Base-by-base conservation (phyloP, 1,284 basidiomycete genomes). In the Apiotrichum gamsii region DNA sequence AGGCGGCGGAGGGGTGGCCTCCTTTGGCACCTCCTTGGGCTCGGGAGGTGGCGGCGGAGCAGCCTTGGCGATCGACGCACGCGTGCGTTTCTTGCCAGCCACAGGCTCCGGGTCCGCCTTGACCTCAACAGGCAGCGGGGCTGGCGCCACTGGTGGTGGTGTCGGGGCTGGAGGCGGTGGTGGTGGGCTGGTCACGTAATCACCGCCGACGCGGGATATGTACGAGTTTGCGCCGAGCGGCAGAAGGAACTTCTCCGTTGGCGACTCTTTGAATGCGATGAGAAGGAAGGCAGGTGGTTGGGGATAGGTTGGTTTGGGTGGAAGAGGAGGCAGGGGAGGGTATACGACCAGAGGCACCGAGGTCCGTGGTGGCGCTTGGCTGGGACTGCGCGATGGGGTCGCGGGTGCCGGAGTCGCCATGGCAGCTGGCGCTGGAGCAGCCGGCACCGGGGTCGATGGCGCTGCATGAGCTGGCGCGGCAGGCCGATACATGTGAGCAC, bases 271-370 rank as follows among this genome's bases (percentile, higher is more conserved):
- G 62, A 70, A 70, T 2, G 67, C 62, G 0, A 70, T 33, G 14
- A 69, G 59, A 3, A 70, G 55, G 48, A 70, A 70, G 1, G 64
- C 61, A 5, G 66, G 62, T 0, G 63, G 65, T 33, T 64, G 62
- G 0, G 53, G 50, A 2, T 59, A 57, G 28, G 54, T 45, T 4
- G 58, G n/a, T n/a, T n/a, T n/a, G n/a, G n/a, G n/a, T n/a, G n/a
- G n/a, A n/a, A n/a, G n/a, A n/a, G n/a, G n/a, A n/a, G n/a, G n/a
- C n/a, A n/a, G n/a, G n/a, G n/a, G n/a, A n/a, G n/a, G n/a, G n/a
- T n/a, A n/a, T n/a, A n/a, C n/a, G n/a, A n/a, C n/a, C n/a, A n/a
- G n/a, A n/a, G n/a, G n/a, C n/a, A n/a, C n/a, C n/a, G n/a, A n/a
- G n/a, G n/a, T n/a, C n/a, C n/a, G n/a, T n/a, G n/a, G n/a, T n/a